These are phyloP conservation scores for Penicillium antarcticum DNA, from an alignment of 495 filamentous ascomycete genomes.

Conservation along the genomic window DNA sequence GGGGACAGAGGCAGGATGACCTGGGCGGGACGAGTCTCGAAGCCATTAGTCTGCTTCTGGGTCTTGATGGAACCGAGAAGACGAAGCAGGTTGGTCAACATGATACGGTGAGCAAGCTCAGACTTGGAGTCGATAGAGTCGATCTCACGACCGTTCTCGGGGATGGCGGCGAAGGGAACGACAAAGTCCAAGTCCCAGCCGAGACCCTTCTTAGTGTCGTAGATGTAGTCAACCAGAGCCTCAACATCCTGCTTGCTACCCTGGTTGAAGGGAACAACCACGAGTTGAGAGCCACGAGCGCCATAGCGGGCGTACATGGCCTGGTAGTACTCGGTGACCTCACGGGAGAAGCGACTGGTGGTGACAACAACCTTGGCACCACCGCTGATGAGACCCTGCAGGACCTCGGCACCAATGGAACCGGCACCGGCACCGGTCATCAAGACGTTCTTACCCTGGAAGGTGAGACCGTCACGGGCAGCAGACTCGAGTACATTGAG, in stretches of 20 bases:
- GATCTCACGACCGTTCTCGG: slow-evolving; percentile 96
- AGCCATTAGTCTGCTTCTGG: slow-evolving; percentile 81
- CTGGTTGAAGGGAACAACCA: slow-evolving; percentile 98
- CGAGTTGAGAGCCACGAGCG: slow-evolving; percentile 88
- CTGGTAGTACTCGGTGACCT: slow-evolving; percentile 99
- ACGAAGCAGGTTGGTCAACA: slow-evolving; percentile 94
- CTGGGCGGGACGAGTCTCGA: slow-evolving; percentile 92
- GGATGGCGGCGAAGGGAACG: slow-evolving; percentile 94
- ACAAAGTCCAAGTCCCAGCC: slow-evolving; percentile 98
- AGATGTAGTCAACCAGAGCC: slow-evolving; percentile 90
- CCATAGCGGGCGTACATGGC: slow-evolving; percentile 95
- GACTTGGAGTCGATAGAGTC: slow-evolving; percentile 97
- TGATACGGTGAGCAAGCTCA: slow-evolving; percentile 96
- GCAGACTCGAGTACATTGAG: slow-evolving; percentile 87
- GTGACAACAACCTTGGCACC: slow-evolving; percentile 95
- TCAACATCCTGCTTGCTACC: slow-evolving; percentile 97
- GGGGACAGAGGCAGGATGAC: slow-evolving; percentile 94
- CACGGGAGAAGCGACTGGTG: slow-evolving; percentile 90
- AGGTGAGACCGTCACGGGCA: slow-evolving; percentile 81
- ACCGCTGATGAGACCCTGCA: slow-evolving; percentile 94
- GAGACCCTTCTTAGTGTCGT: slow-evolving; percentile 92
- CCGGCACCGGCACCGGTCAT: slow-evolving; percentile 99
- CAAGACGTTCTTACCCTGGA: slow-evolving; percentile 91
- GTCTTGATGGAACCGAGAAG: slow-evolving; percentile 87
- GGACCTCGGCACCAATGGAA: slow-evolving; percentile 97